A percentile compares a stretch with the other conserved stretches of the same genome.
phyloP scores from a whole-genome alignment of 441 rosid genomes.

The Erodium trifolium region DNA sequence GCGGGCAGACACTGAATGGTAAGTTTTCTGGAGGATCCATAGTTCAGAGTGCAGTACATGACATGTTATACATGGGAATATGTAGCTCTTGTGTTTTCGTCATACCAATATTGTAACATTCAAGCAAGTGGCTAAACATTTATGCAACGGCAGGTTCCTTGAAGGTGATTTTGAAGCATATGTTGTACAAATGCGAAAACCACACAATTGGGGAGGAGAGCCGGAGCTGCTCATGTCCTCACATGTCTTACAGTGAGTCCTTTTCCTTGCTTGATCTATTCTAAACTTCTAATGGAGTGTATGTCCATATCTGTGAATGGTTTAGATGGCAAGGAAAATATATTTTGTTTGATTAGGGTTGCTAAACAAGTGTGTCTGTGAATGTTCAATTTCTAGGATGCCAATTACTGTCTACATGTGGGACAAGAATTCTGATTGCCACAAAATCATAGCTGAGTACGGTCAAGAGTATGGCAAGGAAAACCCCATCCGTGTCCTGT shows the following conservation, averaged over 20 bases:
- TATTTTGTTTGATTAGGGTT: background rate
- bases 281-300: background rate
- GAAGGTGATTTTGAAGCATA: conserved; percentile 60
- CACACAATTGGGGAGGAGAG: conserved; percentile 75
- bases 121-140: conserved; percentile 8
- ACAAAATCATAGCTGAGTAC: conserved; percentile 50
- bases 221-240: conserved; percentile 74
- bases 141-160: conserved; percentile 37
- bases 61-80: background rate
- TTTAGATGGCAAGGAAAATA: background rate
- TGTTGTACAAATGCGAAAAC: conserved; percentile 47
- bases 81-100: background rate
- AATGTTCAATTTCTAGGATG: conserved; percentile 26
- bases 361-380: too few species aligned
- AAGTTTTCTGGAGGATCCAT: conserved; percentile 15
- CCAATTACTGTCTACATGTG: conserved; percentile 54
- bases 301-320: background rate
- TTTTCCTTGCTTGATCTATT: conserved; percentile 1
- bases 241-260: conserved; percentile 46
- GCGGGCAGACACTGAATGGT: conserved; percentile 63
- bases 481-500: conserved; percentile 48
- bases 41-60: background rate
- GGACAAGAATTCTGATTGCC: conserved; percentile 31
- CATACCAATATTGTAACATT: background rate
- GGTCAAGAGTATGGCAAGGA: conserved; percentile 55